Base-by-base conservation (phyloP, 73 alveolate genomes). In the Uronychia binucleata region DNA sequence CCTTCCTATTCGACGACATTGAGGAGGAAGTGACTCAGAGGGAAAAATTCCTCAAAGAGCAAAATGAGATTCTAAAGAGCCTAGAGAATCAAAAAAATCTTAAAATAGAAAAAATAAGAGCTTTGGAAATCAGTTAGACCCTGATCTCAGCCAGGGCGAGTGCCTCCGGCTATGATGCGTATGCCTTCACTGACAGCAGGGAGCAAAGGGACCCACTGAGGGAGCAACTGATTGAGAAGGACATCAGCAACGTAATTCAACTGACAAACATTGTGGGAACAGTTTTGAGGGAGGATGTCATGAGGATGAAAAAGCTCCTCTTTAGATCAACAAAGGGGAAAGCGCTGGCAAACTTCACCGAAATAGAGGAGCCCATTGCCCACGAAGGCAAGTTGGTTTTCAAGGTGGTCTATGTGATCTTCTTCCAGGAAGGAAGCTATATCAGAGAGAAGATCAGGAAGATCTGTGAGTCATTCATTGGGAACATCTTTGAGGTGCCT, bases 291-390 rank as follows among this genome's bases (percentile, higher is more conserved):
- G 96, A 82, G 46, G 99, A 98, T 35, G 95, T 86, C 74, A 81
- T 89, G 77, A 88, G 97, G 82, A 86, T 96, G 58, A 84, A 94
- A 76, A 95, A 97, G 86, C 79, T 96, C 79, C 84, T 98, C 34
- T 97, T 97, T 81, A 96, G 99, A 94, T 87, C 93, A 26, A 92
- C 98, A 59, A 94, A 95, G 92, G 98, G 98, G 31, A 95, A 97
- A 74, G 98, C 98, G 26, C 82, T 96, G 31, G 94, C 97, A 0
- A 83, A 90, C 89, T 89, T 96, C 83, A 83, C 87, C 77, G 94
- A 95, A 33, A 79, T 95, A 59, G 96, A 91, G 33, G 84, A 93
- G 34, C 79, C 84, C 33, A 84, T 83, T 59, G 94, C 91, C 79
- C 80, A 86, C 74, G 74, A 67, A 28, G 91, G 92, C 35, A 79